Evolutionary conservation across 768 basidiomycete species (phyloP).

Genomic region (Jaapia argillacea): DNA sequence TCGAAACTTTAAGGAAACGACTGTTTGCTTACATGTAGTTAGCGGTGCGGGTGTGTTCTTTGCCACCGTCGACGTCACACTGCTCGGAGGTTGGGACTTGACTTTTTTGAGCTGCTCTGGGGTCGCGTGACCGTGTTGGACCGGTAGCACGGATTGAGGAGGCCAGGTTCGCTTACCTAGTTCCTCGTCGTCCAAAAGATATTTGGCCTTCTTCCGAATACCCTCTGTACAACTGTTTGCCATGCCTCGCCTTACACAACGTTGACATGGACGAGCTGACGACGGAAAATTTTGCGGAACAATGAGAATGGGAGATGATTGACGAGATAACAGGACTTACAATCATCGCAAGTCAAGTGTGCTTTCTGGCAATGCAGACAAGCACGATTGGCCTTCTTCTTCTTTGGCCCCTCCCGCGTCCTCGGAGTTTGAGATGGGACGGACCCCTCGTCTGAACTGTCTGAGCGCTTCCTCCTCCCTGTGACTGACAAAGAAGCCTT

Average conservation of each 20-base stretch:
- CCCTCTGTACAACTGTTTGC: constrained; percentile 87
- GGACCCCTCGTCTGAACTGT: constrained; percentile 47
- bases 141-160: not conserved
- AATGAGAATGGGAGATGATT: constrained; percentile 1
- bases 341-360: constrained; percentile 96
- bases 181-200: constrained; percentile 89
- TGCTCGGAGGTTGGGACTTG: not conserved
- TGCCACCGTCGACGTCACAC: constrained; percentile 3
- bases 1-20: not conserved
- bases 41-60: constrained; percentile 20
- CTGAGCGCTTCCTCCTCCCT: constrained; percentile 43
- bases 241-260: constrained; percentile 91
- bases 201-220: constrained; percentile 96
- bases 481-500: not conserved
- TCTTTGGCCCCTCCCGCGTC: constrained; percentile 63
- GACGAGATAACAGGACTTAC: constrained; percentile 34
- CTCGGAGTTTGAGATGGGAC: constrained; percentile 28
- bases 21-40: constrained; percentile 21
- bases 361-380: constrained; percentile 97
- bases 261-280: constrained; percentile 91
- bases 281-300: constrained; percentile 10
- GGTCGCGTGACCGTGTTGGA: not conserved
- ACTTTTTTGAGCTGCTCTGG: not conserved
- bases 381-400: constrained; percentile 91
- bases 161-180: constrained; percentile 44